Evolutionary conservation across 805 yeast genomes (phyloP), one percentile per base, ranked within the genome.

Genomic region (Sugiyamaella valdiviana): DNA sequence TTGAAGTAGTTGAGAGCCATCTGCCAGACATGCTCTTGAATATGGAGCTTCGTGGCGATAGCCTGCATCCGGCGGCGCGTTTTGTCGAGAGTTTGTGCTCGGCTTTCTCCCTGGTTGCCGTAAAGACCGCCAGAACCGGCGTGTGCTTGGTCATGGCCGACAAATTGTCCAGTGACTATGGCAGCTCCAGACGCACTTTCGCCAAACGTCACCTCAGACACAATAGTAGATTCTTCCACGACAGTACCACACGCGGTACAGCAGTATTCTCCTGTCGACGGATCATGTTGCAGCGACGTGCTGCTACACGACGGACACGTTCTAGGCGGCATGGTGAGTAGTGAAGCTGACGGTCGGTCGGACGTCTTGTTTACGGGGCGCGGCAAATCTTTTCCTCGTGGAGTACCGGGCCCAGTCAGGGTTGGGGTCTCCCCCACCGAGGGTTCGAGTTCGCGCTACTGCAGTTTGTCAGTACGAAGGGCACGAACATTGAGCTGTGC

Each of bases 121-220:
- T 60, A 57, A 64, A 86, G 68, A 3, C 95, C 79, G 22, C 83
- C 87, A 42, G 82, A 73, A 1, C 81, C 78, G 39, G 88, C 85
- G 46, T 75, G 72, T 5, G 70, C 56, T 67, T 90, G 96, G 59
- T 87, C 96, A 0, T 88, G 84, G 39, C 88, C 87, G 32, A 93
- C 83, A 73, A 87, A 90, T 42, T 95, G 80, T 61, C 99, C 99
- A 56, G 91, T 95, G 1, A 93, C 96, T 44, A 85, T 80, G 32
- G 99, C 96, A 12, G 96, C 97, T 57, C 99, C 99, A 21, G 83
- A 76, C 16, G 95, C 76, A 1, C 90, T 76, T 61, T 95, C 99
- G 39, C 95, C 93, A 69, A 90, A 93, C 10, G 93, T 85, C 46
- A 95, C 93, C 63, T 93, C 99, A 6, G 95, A 82, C 9, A 95